phyloP scores from a whole-genome alignment of 2,329 filamentous ascomycete species.

The Clonostachys rosea region DNA sequence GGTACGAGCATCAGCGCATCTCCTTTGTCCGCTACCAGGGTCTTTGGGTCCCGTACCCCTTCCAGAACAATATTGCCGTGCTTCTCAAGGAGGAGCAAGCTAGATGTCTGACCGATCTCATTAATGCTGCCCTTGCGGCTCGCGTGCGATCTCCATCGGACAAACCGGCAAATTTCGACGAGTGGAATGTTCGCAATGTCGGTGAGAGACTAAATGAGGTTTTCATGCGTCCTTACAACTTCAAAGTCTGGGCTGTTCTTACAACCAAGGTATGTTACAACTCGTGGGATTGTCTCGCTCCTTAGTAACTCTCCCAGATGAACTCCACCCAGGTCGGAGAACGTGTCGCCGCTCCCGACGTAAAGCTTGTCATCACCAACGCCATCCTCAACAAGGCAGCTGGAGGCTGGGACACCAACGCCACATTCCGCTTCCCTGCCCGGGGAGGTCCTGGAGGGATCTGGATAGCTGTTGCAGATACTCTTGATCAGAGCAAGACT shows the following conservation, averaged over 20 bases:
- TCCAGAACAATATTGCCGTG: conserved; percentile 99
- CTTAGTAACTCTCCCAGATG: conserved; percentile 60
- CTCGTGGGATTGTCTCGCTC: no score
- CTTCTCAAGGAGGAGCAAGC: conserved; percentile 96
- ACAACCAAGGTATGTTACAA: conserved; percentile 71
- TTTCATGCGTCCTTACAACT: conserved; percentile 99
- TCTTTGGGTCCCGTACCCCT: conserved; percentile 96
- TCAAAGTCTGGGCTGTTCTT: conserved; percentile 98
- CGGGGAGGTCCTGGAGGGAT: conserved; percentile 95
- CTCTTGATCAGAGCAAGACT: conserved; percentile 86
- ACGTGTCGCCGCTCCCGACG: conserved; percentile 92
- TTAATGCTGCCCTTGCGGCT: conserved; percentile 85
- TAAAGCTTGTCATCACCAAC: conserved; percentile 91
- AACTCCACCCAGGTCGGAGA: conserved; percentile 98
- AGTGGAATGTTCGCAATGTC: conserved; percentile 95
- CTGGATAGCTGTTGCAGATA: conserved; percentile 96
- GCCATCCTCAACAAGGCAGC: conserved; percentile 94
- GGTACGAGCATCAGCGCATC: conserved; percentile 97
- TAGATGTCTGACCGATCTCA: conserved; percentile 88
- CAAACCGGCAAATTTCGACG: conserved; percentile 95
- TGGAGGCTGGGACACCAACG: conserved; percentile 96
- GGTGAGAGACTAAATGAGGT: conserved; percentile 85
- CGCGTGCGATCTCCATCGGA: conserved; percentile 69
- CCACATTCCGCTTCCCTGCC: conserved; percentile 97
- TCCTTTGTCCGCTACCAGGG: conserved; percentile 97